phyloP scores from a whole-genome alignment of 441 rosid species.

The Macaranga tanarius region DNA sequence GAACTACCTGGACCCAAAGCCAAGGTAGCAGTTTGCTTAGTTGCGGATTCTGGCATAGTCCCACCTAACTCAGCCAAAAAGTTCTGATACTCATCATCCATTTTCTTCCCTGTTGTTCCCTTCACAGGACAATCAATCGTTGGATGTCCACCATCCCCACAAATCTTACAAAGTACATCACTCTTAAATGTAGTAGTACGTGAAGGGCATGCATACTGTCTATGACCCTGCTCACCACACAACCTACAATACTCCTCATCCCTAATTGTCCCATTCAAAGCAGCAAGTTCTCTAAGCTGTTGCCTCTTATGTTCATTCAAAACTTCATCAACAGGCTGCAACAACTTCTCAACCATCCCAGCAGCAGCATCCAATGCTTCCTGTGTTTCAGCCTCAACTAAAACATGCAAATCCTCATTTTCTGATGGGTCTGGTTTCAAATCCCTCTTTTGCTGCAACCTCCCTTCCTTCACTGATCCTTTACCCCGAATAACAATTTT shows the following conservation, averaged over 20 bases:
- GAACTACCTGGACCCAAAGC: constrained; percentile 69
- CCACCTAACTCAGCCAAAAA: constrained; percentile 92
- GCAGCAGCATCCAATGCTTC: constrained; percentile 93
- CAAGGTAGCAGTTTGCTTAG: constrained; percentile 61
- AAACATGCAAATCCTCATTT: constrained; percentile 94
- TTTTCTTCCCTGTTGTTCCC: constrained; percentile 91
- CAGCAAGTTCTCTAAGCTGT: constrained; percentile 92
- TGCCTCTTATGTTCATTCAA: constrained; percentile 97
- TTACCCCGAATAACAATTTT: constrained; percentile 94
- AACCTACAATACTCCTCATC: constrained; percentile 91
- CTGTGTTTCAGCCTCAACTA: constrained; percentile 92
- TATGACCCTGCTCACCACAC: constrained; percentile 93
- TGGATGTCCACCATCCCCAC: constrained; percentile 99
- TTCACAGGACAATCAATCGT: constrained; percentile 95
- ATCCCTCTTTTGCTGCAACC: constrained; percentile 92
- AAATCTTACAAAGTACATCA: constrained; percentile 94
- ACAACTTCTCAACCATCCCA: constrained; percentile 91
- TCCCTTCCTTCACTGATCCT: constrained; percentile 92
- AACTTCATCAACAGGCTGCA: constrained; percentile 98
- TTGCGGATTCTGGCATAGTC: constrained; percentile 83
- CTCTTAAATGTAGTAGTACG: constrained; percentile 85
- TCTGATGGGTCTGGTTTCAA: constrained; percentile 84
- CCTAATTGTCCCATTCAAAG: constrained; percentile 93
- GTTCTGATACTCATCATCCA: constrained; percentile 97
- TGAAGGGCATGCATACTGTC: constrained; percentile 88